Evolutionary conservation across 2,329 filamentous ascomycete species (phyloP), one percentile per base, ranked within the genome.

Genomic region (Ophiocordyceps robertsii): DNA sequence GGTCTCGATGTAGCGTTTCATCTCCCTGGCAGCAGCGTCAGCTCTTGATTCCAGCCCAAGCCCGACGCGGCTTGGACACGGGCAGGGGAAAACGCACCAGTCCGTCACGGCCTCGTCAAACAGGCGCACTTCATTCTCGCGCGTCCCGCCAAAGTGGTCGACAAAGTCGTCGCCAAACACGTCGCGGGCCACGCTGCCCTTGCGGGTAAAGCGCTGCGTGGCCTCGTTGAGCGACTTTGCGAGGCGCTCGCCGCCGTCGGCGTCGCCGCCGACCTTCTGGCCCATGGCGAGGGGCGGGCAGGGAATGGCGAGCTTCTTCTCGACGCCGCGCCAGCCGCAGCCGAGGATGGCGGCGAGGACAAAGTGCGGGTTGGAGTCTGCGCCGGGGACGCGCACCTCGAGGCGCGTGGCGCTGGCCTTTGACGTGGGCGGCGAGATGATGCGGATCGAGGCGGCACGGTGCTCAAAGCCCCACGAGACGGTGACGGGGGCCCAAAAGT

Each of bases 91-190:
- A 43, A 79, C 83, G 61, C 71, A 90, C 88, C 90, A 96, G 62
- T 96, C 92, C 17, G 92, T 96, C 6, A 96, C 90, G 2, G 89
- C 89, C 61, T 96, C 90, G 54, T 96, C 89, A 83, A 85, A 98
- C 17, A 95, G 64, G 47, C 84, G 70, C 45, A 92, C 74, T 64
- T 98, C 92, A 62, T 98, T 89, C 60, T 94, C 82, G 49, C 92
- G 75, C 16, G 90, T 95, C 14, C 92, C 92, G 12, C 82, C 86
- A 66, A 82, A 98, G 61, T 96, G 92, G 14, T 96, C 89, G 3
- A 98, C 92, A 64, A 98, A 98, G 9, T 82, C 84, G 59, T 96
- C 84, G 0, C 92, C 92, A 62, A 98, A 85, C 0, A 95, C 84
- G 58, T 96, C 85, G 44, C 92, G 73, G n/a, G 92, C 92, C 14